These are phyloP conservation scores for Tulasnella sp. DNA, from an alignment of 768 basidiomycete species.

Conservation along the genomic window DNA sequence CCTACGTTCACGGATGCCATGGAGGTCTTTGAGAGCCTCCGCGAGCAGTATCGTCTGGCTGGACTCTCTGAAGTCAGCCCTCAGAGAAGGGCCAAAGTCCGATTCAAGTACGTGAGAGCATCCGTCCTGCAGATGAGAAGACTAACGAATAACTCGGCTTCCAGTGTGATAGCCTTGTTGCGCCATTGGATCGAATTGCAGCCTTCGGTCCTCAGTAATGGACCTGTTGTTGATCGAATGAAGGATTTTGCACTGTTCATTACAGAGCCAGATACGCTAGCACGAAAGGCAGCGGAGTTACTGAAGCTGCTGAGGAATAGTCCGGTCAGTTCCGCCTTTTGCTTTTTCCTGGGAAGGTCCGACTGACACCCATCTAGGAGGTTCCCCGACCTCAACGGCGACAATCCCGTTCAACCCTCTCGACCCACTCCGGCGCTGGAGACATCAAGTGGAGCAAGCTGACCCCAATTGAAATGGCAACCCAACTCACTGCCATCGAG, in stretches of 20 bases:
- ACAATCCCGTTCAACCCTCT: constrained; percentile 4
- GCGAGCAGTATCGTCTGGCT: constrained; percentile 42
- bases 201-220: not conserved
- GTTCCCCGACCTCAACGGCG: constrained; percentile 13
- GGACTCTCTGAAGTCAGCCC: constrained; percentile 4
- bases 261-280: not conserved
- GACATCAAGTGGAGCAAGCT: constrained; percentile 32
- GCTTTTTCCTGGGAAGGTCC: not conserved
- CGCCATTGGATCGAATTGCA: not conserved
- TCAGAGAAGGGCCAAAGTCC: constrained; percentile 10
- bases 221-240: not conserved
- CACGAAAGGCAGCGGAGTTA: not conserved
- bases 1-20: constrained; percentile 44
- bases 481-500: constrained; percentile 45
- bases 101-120: constrained; percentile 15
- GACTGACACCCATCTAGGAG: not conserved
- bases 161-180: not conserved
- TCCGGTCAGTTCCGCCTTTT: not conserved
- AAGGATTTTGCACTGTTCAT: not conserved
- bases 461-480: constrained; percentile 42
- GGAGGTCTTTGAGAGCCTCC: constrained; percentile 40
- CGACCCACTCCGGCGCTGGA: constrained; percentile 6
- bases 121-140: not conserved
- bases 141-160: not conserved
- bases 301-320: not conserved